These are phyloP conservation scores for Nemania serpens DNA, from an alignment of 2,329 filamentous ascomycete genomes.

Conservation along the genomic window DNA sequence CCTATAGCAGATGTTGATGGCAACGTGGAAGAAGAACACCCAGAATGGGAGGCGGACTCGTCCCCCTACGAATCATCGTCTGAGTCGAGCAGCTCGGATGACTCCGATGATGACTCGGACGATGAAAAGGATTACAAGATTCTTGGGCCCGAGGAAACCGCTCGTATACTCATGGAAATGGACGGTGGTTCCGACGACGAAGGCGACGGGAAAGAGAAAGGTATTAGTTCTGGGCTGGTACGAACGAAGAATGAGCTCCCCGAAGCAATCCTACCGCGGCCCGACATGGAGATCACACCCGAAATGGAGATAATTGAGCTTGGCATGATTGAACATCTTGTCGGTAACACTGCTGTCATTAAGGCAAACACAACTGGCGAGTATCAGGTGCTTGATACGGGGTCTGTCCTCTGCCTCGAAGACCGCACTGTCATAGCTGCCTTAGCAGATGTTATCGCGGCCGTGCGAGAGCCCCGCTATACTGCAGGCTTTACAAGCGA, in stretches of 20 bases:
- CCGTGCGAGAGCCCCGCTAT: conserved; percentile 85
- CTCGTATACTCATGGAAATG: conserved; percentile 81
- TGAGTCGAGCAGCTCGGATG: conserved; percentile 62
- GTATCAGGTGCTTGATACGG: conserved; percentile 81
- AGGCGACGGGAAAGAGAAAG: conserved; percentile 57
- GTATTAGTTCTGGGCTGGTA: conserved; percentile 55
- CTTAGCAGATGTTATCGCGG: conserved; percentile 83
- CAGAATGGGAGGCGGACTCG: conserved; percentile 85
- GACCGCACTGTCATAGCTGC: conserved; percentile 78
- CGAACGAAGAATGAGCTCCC: conserved; percentile 81
- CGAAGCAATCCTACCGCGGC: conserved; percentile 70
- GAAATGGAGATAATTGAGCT: conserved; percentile 79
- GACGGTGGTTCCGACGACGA: conserved; percentile 83
- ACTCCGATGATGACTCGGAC: conserved; percentile 59
- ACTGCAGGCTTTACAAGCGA: conserved; percentile 74
- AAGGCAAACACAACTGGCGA: conserved; percentile 79
- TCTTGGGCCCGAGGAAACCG: conserved; percentile 80
- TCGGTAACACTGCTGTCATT: conserved; percentile 79
- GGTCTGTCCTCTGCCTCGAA: conserved; percentile 79
- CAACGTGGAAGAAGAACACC: conserved; percentile 46
- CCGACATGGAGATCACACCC: conserved; percentile 75
- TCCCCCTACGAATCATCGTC: conserved; percentile 74
- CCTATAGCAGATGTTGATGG: conserved; percentile 1
- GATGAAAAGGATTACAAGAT: conserved; percentile 64
- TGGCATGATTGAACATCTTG: conserved; percentile 74